phyloP scores from a whole-genome alignment of 306 rosid genomes.

The Glycine soja region DNA sequence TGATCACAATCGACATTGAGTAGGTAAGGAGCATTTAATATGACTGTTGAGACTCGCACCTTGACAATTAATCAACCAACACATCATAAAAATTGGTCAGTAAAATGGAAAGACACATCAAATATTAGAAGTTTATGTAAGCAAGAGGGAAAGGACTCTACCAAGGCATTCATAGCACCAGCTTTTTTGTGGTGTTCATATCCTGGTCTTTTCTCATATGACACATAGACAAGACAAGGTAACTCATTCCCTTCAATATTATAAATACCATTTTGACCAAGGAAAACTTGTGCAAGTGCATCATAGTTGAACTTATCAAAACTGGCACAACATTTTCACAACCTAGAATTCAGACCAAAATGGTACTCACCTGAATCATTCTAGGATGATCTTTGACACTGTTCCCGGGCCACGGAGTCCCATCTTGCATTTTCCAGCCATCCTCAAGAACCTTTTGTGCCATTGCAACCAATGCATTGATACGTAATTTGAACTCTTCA shows the following conservation, averaged over 20 bases:
- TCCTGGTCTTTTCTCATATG: slow-evolving; percentile 97
- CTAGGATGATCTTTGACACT: slow-evolving; percentile 94
- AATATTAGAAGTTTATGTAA: neutral
- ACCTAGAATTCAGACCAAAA: neutral
- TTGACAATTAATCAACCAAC: slow-evolving; percentile 44
- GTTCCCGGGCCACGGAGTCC: slow-evolving; percentile 98
- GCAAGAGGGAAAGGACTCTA: slow-evolving; percentile 40
- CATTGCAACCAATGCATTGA: slow-evolving; percentile 81
- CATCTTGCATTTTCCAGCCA: slow-evolving; percentile 99
- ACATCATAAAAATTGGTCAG: neutral
- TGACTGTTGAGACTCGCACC: slow-evolving; percentile 89
- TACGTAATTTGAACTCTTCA: slow-evolving; percentile 89
- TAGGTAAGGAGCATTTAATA: slow-evolving; percentile 87
- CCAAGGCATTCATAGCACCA: slow-evolving; percentile 95
- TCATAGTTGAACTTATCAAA: slow-evolving; percentile 26
- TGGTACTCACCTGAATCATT: slow-evolving; percentile 79
- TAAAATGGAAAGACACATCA: slow-evolving; percentile 1
- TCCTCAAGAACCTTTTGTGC: slow-evolving; percentile 94
- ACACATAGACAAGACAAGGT: slow-evolving; percentile 86
- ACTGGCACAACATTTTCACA: neutral
- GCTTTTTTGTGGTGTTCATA: slow-evolving; percentile 94
- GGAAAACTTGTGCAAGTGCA: slow-evolving; percentile 72
- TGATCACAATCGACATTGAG: slow-evolving; percentile 96
- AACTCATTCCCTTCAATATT: slow-evolving; percentile 85
- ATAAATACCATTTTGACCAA: slow-evolving; percentile 89